Conservation (phyloP, 1,139 yeast genomes). For the Hanseniaspora uvarum region DNA sequence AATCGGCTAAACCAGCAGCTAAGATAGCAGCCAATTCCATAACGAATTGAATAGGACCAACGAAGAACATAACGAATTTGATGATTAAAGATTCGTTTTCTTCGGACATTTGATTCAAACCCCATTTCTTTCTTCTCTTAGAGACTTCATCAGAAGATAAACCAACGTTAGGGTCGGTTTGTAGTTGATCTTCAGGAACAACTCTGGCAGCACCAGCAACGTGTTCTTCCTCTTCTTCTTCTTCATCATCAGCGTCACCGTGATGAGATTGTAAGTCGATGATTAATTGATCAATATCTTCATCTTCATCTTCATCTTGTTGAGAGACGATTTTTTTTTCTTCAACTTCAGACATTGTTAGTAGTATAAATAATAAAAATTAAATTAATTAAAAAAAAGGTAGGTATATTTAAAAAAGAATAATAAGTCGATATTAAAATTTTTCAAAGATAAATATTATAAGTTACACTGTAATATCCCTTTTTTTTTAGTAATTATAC, state of each 20-base stretch:
- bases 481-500: constrained; percentile 1
- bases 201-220: constrained; percentile 44
- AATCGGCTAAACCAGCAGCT: constrained; percentile 97
- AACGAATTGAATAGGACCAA: constrained; percentile 97
- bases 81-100: constrained; percentile 73
- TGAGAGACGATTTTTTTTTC: constrained; percentile 16
- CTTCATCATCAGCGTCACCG: constrained; percentile 52
- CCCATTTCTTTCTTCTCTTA: constrained; percentile 86
- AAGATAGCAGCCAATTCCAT: constrained; percentile 97
- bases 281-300: constrained; percentile 81
- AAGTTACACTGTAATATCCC: not conserved
- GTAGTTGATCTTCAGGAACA: constrained; percentile 81
- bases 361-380: not conserved
- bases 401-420: not conserved
- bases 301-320: constrained; percentile 49
- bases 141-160: constrained; percentile 69
- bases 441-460: not conserved
- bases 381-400: not conserved
- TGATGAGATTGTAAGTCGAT: constrained; percentile 79
- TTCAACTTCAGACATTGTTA: constrained; percentile 17
- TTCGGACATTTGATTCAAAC: constrained; percentile 90
- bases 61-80: constrained; percentile 85
- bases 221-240: constrained; percentile 34
- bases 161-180: constrained; percentile 79
- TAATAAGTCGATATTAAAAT: not conserved